phyloP scores from a whole-genome alignment of 805 yeast species.

The Allodekkera sacchari region DNA sequence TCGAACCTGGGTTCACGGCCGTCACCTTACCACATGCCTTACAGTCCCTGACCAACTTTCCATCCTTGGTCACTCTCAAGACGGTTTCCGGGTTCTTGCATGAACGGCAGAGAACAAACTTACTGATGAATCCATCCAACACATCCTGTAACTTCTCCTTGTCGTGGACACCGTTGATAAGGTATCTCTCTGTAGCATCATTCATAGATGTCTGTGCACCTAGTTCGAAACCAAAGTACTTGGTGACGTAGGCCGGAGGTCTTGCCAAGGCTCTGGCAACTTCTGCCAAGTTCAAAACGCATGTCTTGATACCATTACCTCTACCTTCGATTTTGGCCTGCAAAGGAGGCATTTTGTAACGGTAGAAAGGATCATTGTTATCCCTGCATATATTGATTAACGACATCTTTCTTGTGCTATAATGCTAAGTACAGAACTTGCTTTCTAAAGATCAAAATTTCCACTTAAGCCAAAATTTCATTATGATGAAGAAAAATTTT shows the following conservation, averaged over 20 bases:
- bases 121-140: constrained; percentile 87
- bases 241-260: constrained; percentile 86
- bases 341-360: constrained; percentile 98
- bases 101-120: constrained; percentile 86
- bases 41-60: constrained; percentile 79
- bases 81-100: constrained; percentile 99
- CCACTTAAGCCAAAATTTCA: too few relatives aligned
- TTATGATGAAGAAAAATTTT: too few relatives aligned
- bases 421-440: too few relatives aligned
- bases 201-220: constrained; percentile 91
- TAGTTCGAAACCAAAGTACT: constrained; percentile 91
- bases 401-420: constrained; percentile 63
- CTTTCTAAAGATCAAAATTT: too few relatives aligned
- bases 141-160: constrained; percentile 85
- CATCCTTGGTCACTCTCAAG: constrained; percentile 68
- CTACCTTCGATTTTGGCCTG: constrained; percentile 97
- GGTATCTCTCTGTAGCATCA: constrained; percentile 74
- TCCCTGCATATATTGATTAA: constrained; percentile 92
- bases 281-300: constrained; percentile 80
- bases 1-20: constrained; percentile 75
- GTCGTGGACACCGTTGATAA: constrained; percentile 94
- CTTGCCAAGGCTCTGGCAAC: constrained; percentile 92
- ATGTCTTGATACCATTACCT: constrained; percentile 98
- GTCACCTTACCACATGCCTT: constrained; percentile 96
- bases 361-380: constrained; percentile 96